Evolutionary conservation across 2,329 filamentous ascomycete species (phyloP).

Genomic region (Beauveria sp.): DNA sequence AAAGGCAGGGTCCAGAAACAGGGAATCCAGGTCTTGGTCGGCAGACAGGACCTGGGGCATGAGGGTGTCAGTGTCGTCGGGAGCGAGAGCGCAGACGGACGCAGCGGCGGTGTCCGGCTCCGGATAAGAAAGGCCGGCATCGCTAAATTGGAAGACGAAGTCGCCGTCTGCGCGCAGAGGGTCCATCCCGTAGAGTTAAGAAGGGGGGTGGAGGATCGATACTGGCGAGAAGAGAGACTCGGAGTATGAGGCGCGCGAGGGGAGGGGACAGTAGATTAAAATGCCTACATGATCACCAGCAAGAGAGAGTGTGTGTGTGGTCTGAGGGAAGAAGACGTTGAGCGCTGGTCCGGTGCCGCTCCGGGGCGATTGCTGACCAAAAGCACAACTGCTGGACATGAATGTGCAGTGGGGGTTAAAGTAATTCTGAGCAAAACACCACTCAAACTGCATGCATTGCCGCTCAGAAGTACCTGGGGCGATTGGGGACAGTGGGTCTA

Average conservation of each 20-base stretch:
- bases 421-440: too few species aligned
- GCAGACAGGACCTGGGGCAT: background rate
- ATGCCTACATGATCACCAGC: slow-evolving; percentile 1
- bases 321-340: background rate
- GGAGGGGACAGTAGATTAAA: background rate
- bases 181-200: background rate
- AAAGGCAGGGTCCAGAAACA: slow-evolving; percentile 1
- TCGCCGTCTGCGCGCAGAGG: background rate
- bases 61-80: background rate
- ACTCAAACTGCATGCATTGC: too few species aligned
- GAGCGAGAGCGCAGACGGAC: background rate
- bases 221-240: background rate
- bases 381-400: too few species aligned
- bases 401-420: too few species aligned
- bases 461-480: too few species aligned
- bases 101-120: background rate
- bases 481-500: too few species aligned
- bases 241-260: background rate
- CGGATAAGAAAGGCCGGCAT: slow-evolving; percentile 1
- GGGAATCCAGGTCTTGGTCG: background rate
- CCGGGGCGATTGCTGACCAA: background rate
- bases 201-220: background rate
- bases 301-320: background rate
- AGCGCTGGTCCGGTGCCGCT: background rate
- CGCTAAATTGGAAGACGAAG: slow-evolving; percentile 1